Evolutionary conservation across 192 early-diverging fungal species (phyloP).

Genomic region (Umbelopsis sp.): DNA sequence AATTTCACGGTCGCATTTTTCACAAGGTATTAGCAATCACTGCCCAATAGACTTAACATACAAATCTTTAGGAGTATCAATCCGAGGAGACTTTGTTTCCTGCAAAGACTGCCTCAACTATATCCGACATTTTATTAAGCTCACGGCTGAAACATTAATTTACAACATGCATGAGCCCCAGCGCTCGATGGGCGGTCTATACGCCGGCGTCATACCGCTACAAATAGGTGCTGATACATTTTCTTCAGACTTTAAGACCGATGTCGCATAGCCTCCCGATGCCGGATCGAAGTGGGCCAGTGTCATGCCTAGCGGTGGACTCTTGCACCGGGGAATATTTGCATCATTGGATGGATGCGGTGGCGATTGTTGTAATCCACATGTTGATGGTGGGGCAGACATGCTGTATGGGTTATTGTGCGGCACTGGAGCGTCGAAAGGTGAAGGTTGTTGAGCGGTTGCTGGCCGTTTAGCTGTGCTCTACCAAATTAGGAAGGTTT

Average conservation of each 20-base stretch:
- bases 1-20: no score
- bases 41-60: no score
- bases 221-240: conserved; percentile 20
- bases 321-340: conserved; percentile 21
- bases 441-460: background rate
- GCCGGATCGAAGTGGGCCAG: conserved; percentile 35
- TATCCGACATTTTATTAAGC: no score
- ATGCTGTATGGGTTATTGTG: background rate
- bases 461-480: background rate
- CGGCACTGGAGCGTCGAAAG: background rate
- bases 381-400: background rate
- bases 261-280: conserved; percentile 30
- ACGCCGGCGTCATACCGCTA: conserved; percentile 40
- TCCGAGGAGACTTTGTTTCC: no score
- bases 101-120: no score
- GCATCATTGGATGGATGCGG: background rate
- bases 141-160: background rate
- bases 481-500: conserved; percentile 14
- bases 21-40: no score
- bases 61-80: no score
- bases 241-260: conserved; percentile 22
- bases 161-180: conserved; percentile 37
- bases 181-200: conserved; percentile 35
- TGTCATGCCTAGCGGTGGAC: conserved; percentile 40
- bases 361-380: background rate